Base-by-base conservation (phyloP, 208 protist species). In the Endotrypanum monterogeii region DNA sequence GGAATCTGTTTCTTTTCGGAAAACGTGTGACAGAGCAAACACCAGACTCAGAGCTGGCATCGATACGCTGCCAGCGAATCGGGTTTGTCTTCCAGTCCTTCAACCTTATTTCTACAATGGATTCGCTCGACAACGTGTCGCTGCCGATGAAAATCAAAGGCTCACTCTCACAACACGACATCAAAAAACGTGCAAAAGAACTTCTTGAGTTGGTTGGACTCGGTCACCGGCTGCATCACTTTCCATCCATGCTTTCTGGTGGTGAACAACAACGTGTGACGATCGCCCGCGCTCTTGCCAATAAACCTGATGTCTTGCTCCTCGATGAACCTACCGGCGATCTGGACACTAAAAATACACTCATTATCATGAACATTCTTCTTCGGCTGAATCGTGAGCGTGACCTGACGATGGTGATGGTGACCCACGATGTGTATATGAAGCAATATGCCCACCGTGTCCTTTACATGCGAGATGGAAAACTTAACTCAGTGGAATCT, bases 61-160 rank as follows among this genome's bases (percentile, higher is more conserved):
- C 73, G 7, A 18, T 98, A 50, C 80, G 94, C 25, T 91, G 89
- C 78, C 70, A 86, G 28, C 75, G 78, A 48, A 90, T 94, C 65
- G 96, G 97, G 18, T 99, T 99, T 89, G 98, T 99, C 32, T 99
- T 99, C 76, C 98, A 99, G 86, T 98, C 97, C 6, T 99, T 99
- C 76, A 99, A 99, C 81, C 84, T 99, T 28, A 88, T 99, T 25
- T 92, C 96, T 25, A 96, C 97, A 11, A 95, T 99, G 86, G 88
- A 89, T 28, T 96, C 97, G 8, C 52, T 98, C 14, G 96, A 98
- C 71, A 99, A 99, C 80, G 98, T 99, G 16, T 94, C 94, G 52
- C 83, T 99, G 66, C 97, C 98, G 63, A 98, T 99, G 97, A 90
- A 98, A 67, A 94, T 99, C 51, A 76, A 83, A 9, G 98, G 97